These are phyloP conservation scores for Stachybotrys elegans DNA, from an alignment of 2,329 filamentous ascomycete genomes.

Conservation along the genomic window DNA sequence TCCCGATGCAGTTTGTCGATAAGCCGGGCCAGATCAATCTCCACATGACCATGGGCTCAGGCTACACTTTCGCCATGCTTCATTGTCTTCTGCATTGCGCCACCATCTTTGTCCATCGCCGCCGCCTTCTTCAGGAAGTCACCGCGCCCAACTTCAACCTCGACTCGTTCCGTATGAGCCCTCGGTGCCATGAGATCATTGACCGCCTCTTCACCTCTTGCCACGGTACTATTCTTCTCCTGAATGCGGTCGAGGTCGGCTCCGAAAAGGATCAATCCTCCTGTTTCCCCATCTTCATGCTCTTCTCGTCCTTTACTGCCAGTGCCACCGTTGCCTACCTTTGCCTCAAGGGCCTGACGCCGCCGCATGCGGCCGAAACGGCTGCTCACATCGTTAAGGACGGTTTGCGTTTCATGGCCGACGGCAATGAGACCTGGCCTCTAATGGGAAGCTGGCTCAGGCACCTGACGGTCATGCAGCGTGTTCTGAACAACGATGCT, in stretches of 20 bases:
- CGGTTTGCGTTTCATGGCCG: conserved; percentile 53
- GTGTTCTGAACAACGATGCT: conserved; percentile 52
- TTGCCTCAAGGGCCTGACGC: conserved; percentile 56
- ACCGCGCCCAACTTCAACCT: conserved; percentile 46
- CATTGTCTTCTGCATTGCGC: conserved; percentile 57
- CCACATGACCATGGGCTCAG: conserved; percentile 60
- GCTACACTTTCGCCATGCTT: conserved; percentile 58
- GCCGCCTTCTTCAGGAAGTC: conserved; percentile 53
- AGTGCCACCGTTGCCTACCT: conserved; percentile 58
- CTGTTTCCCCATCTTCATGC: conserved; percentile 60
- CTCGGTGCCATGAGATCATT: conserved; percentile 47
- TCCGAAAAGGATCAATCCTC: conserved; percentile 53
- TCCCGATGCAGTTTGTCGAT: conserved; percentile 56
- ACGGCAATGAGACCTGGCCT: conserved; percentile 55
- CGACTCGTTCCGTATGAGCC: conserved; percentile 47
- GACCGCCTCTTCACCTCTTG: conserved; percentile 55
- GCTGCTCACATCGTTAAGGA: conserved; percentile 53
- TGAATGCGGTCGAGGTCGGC: conserved; percentile 50
- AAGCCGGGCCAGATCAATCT: conserved; percentile 57
- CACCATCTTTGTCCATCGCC: conserved; percentile 56
- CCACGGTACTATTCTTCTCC: conserved; percentile 52
- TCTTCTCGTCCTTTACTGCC: conserved; percentile 57
- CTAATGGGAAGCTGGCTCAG: conserved; percentile 55
- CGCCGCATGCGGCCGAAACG: conserved; percentile 50
- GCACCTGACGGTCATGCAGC: conserved; percentile 57